A percentile compares a stretch with the other conserved stretches of the same genome.
Conservation (phyloP, 441 rosid species). For the Macaranga tanarius region DNA sequence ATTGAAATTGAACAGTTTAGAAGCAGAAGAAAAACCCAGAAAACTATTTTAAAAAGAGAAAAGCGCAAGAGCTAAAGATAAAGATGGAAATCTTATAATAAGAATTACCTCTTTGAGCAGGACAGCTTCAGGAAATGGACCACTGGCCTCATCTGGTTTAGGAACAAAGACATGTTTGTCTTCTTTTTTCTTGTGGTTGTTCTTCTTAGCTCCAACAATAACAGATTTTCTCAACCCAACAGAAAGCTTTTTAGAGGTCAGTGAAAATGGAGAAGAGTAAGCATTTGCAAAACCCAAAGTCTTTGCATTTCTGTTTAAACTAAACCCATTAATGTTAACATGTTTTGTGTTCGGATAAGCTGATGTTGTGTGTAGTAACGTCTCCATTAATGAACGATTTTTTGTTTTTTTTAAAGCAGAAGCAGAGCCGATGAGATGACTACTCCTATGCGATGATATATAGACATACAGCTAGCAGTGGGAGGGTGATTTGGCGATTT, state of each 20-base stretch:
- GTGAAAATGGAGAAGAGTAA: slow-evolving; percentile 9
- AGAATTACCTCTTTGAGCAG: slow-evolving; percentile 69
- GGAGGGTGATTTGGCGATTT: not conserved
- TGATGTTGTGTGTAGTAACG: slow-evolving; percentile 33
- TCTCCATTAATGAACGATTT: slow-evolving; percentile 37
- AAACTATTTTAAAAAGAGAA: not conserved
- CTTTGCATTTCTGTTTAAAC: slow-evolving; percentile 20
- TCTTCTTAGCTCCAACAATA: slow-evolving; percentile 44
- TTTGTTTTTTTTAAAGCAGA: not conserved
- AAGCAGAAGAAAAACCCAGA: not conserved
- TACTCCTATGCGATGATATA: no score
- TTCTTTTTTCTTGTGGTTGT: slow-evolving; percentile 31
- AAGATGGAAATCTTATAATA: not conserved
- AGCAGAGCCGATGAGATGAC: not conserved
- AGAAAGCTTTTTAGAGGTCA: slow-evolving; percentile 5
- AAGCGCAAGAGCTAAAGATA: not conserved
- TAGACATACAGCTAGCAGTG: fast-evolving
- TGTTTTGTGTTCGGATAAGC: slow-evolving; percentile 30
- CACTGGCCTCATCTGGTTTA: slow-evolving; percentile 59
- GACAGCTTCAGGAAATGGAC: slow-evolving; percentile 84
- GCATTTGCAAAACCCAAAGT: slow-evolving; percentile 17
- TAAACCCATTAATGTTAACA: slow-evolving; percentile 11
- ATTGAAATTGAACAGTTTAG: not conserved
- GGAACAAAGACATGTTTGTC: slow-evolving; percentile 56
- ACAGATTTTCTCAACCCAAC: slow-evolving; percentile 39